Evolutionary conservation across 2,329 filamentous ascomycete genomes (phyloP).

Genomic region (Chrysoporthe deuterocubensis): DNA sequence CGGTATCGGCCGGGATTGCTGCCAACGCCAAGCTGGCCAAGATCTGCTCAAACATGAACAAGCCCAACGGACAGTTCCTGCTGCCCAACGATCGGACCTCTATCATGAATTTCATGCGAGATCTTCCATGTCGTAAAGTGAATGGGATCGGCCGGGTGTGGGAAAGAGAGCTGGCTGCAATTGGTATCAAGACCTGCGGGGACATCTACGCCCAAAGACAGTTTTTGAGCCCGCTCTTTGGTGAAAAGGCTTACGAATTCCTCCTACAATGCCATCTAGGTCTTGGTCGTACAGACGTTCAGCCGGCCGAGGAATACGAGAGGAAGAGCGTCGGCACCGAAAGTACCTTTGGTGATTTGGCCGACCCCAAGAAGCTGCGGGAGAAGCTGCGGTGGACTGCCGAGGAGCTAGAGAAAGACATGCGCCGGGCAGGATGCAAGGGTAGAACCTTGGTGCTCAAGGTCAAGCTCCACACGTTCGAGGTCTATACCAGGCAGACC

Average conservation of each 20-base stretch:
- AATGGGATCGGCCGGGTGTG: slow-evolving; percentile 95
- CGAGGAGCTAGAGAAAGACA: slow-evolving; percentile 84
- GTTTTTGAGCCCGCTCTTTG: slow-evolving; percentile 77
- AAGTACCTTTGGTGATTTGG: slow-evolving; percentile 84
- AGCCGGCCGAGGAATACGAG: slow-evolving; percentile 87
- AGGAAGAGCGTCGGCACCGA: slow-evolving; percentile 95
- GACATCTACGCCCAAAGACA: slow-evolving; percentile 81
- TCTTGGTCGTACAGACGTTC: slow-evolving; percentile 80
- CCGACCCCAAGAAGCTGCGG: slow-evolving; percentile 67
- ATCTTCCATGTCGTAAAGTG: slow-evolving; percentile 84
- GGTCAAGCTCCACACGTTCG: slow-evolving; percentile 91
- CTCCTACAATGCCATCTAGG: slow-evolving; percentile 84
- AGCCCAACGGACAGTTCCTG: slow-evolving; percentile 89
- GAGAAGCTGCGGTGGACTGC: slow-evolving; percentile 81
- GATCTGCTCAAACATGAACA: slow-evolving; percentile 94
- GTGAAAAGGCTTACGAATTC: slow-evolving; percentile 89
- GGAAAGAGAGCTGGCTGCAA: slow-evolving; percentile 85
- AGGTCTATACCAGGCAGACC: slow-evolving; percentile 83
- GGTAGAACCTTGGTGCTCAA: slow-evolving; percentile 92
- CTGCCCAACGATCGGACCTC: slow-evolving; percentile 72
- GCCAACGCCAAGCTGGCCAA: slow-evolving; percentile 94
- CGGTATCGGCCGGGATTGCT: slow-evolving; percentile 91
- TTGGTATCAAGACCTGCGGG: slow-evolving; percentile 86
- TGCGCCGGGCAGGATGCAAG: slow-evolving; percentile 79
- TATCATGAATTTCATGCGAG: slow-evolving; percentile 85